phyloP scores from a whole-genome alignment of 1,284 basidiomycete species.

The Anthracocystis setariae region DNA sequence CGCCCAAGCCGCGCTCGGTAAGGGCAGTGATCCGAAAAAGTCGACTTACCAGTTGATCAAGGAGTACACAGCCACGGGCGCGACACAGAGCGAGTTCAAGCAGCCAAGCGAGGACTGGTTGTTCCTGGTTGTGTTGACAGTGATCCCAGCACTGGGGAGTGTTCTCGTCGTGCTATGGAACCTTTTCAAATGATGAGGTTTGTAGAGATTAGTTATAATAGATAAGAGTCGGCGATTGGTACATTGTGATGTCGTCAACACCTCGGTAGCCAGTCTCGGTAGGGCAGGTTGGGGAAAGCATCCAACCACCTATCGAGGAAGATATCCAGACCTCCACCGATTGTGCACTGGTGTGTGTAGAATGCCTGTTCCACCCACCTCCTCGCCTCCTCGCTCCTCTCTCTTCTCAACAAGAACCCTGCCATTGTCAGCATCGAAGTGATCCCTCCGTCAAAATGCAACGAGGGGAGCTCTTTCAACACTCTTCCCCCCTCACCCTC shows the following conservation, averaged over 20 bases:
- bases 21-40: constrained; percentile 9
- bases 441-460: constrained; percentile 60
- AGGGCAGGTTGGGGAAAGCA: constrained; percentile 38
- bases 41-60: constrained; percentile 21
- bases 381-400: constrained; percentile 11
- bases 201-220: too few species aligned
- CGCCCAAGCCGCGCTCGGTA: constrained; percentile 37
- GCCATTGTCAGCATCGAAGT: constrained; percentile 53
- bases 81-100: constrained; percentile 36
- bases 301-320: constrained; percentile 57
- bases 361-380: constrained; percentile 53
- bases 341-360: constrained; percentile 57
- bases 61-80: constrained; percentile 28
- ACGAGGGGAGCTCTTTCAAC: constrained; percentile 45
- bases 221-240: too few species aligned
- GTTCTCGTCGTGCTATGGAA: constrained; percentile 17
- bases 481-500: constrained; percentile 2
- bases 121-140: constrained; percentile 26
- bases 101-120: constrained; percentile 34
- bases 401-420: constrained; percentile 11
- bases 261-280: constrained; percentile 34
- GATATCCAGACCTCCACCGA: constrained; percentile 57
- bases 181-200: neutral
- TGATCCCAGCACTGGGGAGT: constrained; percentile 22
- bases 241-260: too few species aligned